Evolutionary conservation across 805 yeast species (phyloP), one percentile per base, ranked within the genome.

Genomic region (Huiozyma naganishii): DNA sequence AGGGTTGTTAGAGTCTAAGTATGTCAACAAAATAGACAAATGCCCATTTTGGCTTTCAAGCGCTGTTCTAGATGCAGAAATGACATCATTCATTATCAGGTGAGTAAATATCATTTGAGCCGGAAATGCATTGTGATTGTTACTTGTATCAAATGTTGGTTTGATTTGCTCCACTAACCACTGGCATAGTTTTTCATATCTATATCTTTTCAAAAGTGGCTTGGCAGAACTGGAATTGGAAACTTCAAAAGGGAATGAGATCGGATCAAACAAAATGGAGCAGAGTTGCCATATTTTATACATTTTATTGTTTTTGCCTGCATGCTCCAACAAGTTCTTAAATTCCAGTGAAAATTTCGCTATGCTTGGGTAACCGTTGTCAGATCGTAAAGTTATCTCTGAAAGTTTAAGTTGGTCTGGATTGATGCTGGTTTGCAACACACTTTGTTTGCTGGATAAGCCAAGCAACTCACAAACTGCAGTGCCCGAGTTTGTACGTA

Each of bases 1-100:
- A 1, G 70, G 70, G 50, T 80, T 83, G 51, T 82, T 80, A 0
- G 92, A 79, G 32, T 85, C 95, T 6, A 83, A 58, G 37, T 83
- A 64, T 0, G 95, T 72, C 9, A 90, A 60, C 28, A 86, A 54
- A 0, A 76, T 77, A 0, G 95, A 78, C 13, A 90, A 61, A 58
- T 89, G 95, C 5, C 73, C 63, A 53, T 84, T 83, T 7, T 72
- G 71, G 0, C 82, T 62, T n/a, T 71, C 64, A 1, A 79, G 61
- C 1, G 96, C 89, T 3, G 67, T 47, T 29, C 69, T 67, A 6
- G 80, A 68, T 1, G 97, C 97, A 28, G 68, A 68, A 7, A 71
- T 65, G 29, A 86, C 54, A 44, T 80, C 75, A 43, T 83, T 79
- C 5, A 73, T 66, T 30, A 77, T 68, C 7, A 82, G 48, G 27